These are phyloP conservation scores for Nidularia sp. DNA, from an alignment of 768 basidiomycete genomes.

Conservation along the genomic window DNA sequence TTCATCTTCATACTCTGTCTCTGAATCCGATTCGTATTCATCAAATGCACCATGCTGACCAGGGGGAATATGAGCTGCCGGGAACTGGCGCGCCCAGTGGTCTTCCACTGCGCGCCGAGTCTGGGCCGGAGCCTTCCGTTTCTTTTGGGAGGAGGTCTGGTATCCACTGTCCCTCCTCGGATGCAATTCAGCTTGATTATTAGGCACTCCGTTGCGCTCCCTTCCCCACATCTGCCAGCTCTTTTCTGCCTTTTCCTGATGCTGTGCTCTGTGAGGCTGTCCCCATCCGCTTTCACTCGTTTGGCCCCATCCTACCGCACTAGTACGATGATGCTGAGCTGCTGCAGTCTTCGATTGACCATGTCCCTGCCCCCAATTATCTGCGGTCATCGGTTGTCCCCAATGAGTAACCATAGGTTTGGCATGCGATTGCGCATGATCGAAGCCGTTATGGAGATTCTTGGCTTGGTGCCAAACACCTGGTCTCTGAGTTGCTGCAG, in stretches of 20 bases:
- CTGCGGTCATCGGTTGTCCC: neutral
- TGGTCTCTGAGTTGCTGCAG: neutral
- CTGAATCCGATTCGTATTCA: neutral
- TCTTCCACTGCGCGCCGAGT: neutral
- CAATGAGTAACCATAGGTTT: neutral
- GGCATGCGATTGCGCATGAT: neutral
- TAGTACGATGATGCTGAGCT: neutral
- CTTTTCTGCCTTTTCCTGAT: slow-evolving; percentile 12
- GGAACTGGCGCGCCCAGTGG: neutral
- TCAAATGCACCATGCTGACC: neutral
- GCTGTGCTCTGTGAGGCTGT: slow-evolving; percentile 10
- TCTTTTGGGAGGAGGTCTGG: neutral
- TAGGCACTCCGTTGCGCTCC: neutral
- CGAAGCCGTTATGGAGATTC: neutral
- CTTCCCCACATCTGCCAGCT: slow-evolving; percentile 29
- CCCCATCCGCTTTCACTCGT: neutral
- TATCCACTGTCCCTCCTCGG: neutral
- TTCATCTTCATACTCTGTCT: slow-evolving; percentile 3
- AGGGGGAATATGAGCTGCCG: neutral
- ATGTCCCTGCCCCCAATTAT: neutral
- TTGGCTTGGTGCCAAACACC: neutral
- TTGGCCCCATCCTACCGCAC: slow-evolving; percentile 6
- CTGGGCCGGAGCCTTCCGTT: neutral
- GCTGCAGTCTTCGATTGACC: neutral
- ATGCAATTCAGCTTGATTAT: neutral